phyloP scores from a whole-genome alignment of 2,329 filamentous ascomycete genomes.

The Exophiala phaeomuriformis region DNA sequence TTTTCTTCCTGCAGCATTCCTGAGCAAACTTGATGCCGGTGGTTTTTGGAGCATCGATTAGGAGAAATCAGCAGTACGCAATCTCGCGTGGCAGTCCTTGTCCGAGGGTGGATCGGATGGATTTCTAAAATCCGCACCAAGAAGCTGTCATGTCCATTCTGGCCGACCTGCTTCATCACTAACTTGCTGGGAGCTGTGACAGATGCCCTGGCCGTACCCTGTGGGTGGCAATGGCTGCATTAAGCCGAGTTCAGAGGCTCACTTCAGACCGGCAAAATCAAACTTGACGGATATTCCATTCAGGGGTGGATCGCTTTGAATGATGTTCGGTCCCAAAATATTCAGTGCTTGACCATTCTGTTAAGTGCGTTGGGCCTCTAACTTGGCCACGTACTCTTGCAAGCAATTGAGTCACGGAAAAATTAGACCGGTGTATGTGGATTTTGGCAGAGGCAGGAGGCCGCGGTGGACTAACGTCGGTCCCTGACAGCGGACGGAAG shows the following conservation, averaged over 20 bases:
- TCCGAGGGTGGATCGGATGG: conserved; percentile 10
- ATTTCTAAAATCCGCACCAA: conserved; percentile 13
- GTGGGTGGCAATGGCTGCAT: not conserved
- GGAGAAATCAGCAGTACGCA: not conserved
- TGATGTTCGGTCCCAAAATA: not conserved
- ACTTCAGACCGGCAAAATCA: too few species aligned
- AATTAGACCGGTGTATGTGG: not conserved
- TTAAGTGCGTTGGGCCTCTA: too few species aligned
- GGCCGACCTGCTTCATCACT: conserved; percentile 1
- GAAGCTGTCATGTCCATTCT: conserved; percentile 12
- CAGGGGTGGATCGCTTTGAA: not conserved
- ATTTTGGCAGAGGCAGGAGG: not conserved
- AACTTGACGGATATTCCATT: too few species aligned
- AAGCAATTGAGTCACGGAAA: not conserved
- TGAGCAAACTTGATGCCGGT: not conserved
- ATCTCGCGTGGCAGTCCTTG: conserved; percentile 16
- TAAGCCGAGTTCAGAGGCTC: not conserved
- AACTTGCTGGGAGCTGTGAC: not conserved
- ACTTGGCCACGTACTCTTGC: not conserved
- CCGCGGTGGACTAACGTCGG: conserved; percentile 8
- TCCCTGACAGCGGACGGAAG: conserved; percentile 13
- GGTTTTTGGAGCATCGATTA: not conserved
- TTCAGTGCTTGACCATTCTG: too few species aligned
- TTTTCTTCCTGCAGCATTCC: conserved; percentile 2
- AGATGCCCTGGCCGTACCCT: not conserved